Evolutionary conservation across 2,329 filamentous ascomycete species (phyloP).

Genomic region (Clarireedia homoeocarpa): DNA sequence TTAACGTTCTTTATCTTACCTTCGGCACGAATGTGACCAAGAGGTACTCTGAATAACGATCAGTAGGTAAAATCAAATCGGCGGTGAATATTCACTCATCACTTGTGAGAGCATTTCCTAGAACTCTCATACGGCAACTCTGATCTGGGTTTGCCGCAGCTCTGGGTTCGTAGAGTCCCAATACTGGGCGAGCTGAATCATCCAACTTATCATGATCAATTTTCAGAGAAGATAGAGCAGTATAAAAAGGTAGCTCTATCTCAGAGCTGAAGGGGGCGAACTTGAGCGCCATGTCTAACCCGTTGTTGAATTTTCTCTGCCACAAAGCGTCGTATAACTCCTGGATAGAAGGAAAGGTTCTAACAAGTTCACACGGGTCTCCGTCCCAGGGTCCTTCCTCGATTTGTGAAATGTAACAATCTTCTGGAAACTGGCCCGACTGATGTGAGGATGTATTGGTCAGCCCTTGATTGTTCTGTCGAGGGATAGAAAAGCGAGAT

Average conservation of each 20-base stretch:
- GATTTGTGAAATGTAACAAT: conserved; percentile 1
- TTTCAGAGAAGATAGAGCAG: conserved; percentile 83
- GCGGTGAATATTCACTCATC: conserved; percentile 56
- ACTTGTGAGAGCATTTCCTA: conserved; percentile 76
- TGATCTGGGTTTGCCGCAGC: conserved; percentile 61
- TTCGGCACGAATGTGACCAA: conserved; percentile 72
- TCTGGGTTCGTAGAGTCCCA: conserved; percentile 84
- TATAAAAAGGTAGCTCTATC: conserved; percentile 93
- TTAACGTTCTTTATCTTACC: conserved; percentile 95
- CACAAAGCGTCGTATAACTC: not conserved
- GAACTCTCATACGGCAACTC: conserved; percentile 84
- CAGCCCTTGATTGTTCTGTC: not conserved
- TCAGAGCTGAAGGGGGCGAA: conserved; percentile 90
- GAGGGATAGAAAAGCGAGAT: not conserved
- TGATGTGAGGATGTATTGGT: not conserved
- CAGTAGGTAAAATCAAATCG: conserved; percentile 4
- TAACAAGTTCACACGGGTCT: conserved; percentile 2
- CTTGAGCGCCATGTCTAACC: conserved; percentile 40
- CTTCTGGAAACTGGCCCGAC: not conserved
- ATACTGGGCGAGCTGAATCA: conserved; percentile 78
- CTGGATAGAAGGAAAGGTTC: not conserved
- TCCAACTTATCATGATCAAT: conserved; percentile 96
- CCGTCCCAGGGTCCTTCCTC: conserved; percentile 6
- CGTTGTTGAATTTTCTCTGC: not conserved
- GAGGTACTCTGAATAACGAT: conserved; percentile 47